Evolutionary conservation across 805 yeast genomes (phyloP), one percentile per base, ranked within the genome.

Genomic region (Peterozyma toletana): DNA sequence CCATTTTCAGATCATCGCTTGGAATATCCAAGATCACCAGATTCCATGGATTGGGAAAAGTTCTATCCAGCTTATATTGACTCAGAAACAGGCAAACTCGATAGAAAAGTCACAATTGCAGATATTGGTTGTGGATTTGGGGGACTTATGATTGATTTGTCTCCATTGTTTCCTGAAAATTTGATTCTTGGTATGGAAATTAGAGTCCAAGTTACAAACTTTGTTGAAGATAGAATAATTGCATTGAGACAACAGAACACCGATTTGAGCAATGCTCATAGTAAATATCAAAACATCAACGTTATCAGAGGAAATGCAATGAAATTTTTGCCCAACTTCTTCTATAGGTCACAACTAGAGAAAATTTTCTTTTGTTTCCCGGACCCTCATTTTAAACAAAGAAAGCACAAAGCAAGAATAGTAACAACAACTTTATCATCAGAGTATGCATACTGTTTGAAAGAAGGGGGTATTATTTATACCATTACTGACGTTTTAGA

Each of bases 61-160:
- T 66, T 84, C 42, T 91, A 80, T 55, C 97, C 96, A 3, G 67
- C 71, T 15, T 80, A 59, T 54, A 63, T 61, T 43, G 73, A 74
- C 53, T 67, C 64, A 36, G 55, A 56, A 2, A 61, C 68, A 1
- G 63, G 70, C 4, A 50, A 66, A 41, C 64, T 78, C 70, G 60
- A 66, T 11, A 68, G 71, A 40, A 55, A 71, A 21, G 96, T 89
- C 16, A 89, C 86, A 44, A 83, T 93, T 42, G 98, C 98, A 4
- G 99, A 93, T 60, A 78, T 93, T 47, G 99, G 99, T 9, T 93
- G 99, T 67, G 99, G 99, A 1, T 93, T 86, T 61, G 99, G 99
- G 43, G 99, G 99, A 0, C 70, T 93, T 46, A 62, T 87, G 53
- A 80, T 85, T 33, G 84, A 87, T 43, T 71, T 93, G 45, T 83